phyloP scores from a whole-genome alignment of 2,329 filamentous ascomycete genomes.

The Calonectria pauciramosa region DNA sequence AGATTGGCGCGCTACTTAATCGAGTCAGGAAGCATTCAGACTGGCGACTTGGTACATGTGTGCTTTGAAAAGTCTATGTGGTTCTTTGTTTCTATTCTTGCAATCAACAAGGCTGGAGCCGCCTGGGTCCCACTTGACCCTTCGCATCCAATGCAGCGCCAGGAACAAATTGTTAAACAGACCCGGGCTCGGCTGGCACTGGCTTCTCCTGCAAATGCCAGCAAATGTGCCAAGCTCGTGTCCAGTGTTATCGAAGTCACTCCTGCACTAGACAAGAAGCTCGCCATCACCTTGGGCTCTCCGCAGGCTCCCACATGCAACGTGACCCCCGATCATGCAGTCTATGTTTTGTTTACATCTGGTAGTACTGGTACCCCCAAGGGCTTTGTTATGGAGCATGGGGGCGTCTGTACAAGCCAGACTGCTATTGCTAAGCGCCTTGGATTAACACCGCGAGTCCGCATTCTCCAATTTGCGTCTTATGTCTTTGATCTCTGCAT shows the following conservation, averaged over 20 bases:
- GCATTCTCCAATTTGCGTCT: slow-evolving; percentile 26
- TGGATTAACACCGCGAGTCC: slow-evolving; percentile 5
- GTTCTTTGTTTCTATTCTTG: slow-evolving; percentile 8
- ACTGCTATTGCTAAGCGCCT: slow-evolving; percentile 14
- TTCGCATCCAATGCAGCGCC: neutral
- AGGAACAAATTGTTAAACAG: neutral
- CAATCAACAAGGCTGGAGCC: slow-evolving; percentile 9
- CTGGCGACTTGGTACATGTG: neutral
- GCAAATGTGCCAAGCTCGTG: neutral
- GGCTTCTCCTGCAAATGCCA: neutral
- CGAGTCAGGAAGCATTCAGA: neutral
- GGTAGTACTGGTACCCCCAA: slow-evolving; percentile 45
- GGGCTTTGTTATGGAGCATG: slow-evolving; percentile 39
- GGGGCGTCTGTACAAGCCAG: slow-evolving; percentile 28
- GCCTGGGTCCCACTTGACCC: slow-evolving; percentile 14
- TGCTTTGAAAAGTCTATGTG: slow-evolving; percentile 12
- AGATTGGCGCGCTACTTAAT: neutral
- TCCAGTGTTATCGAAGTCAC: neutral
- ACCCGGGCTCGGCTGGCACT: neutral
- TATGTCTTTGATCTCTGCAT: slow-evolving; percentile 24
- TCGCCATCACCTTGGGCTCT: neutral
- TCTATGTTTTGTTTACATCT: slow-evolving; percentile 45
- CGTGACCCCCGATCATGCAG: neutral
- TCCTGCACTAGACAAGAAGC: neutral
- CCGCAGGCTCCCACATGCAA: neutral